Evolutionary conservation across 352 stramenopile genomes (phyloP).

Genomic region (Phytophthora tubulina): DNA sequence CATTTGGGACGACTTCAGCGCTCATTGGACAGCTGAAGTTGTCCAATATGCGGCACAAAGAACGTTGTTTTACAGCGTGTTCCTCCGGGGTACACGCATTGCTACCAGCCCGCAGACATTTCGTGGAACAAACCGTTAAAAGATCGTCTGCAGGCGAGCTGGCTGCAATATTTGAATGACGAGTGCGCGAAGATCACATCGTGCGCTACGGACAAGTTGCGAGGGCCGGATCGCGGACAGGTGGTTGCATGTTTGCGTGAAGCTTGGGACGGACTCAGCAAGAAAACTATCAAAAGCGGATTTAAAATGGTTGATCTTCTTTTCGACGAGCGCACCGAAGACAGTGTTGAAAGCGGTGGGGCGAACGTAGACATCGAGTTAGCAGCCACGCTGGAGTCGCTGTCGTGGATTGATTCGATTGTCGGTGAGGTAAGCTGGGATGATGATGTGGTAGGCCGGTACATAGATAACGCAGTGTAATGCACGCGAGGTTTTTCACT

Average conservation of each 20-base stretch:
- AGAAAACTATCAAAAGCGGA: not conserved
- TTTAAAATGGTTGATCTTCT: conserved; percentile 9
- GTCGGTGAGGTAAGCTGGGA: conserved; percentile 2
- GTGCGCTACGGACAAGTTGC: not conserved
- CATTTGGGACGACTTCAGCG: conserved; percentile 39
- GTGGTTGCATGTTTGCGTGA: not conserved
- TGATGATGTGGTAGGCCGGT: not conserved
- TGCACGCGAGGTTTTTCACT: no score
- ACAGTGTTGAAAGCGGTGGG: not conserved
- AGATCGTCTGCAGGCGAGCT: conserved; percentile 6
- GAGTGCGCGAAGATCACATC: not conserved
- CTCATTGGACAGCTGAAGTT: conserved; percentile 29
- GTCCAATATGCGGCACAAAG: conserved; percentile 3
- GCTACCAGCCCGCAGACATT: conserved; percentile 30
- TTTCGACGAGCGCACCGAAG: not conserved
- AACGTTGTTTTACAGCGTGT: conserved; percentile 25
- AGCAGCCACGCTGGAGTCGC: not conserved
- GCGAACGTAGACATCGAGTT: not conserved
- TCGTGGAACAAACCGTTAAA: conserved; percentile 37
- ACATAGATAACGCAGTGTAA: not conserved
- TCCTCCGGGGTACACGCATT: conserved; percentile 22
- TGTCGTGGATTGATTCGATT: conserved; percentile 1
- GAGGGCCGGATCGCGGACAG: not conserved
- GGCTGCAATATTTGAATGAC: conserved; percentile 4
- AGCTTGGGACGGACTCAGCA: conserved; percentile 3